Evolutionary conservation across 805 yeast genomes (phyloP), one percentile per base, ranked within the genome.

Genomic region (Candida golubevii): DNA sequence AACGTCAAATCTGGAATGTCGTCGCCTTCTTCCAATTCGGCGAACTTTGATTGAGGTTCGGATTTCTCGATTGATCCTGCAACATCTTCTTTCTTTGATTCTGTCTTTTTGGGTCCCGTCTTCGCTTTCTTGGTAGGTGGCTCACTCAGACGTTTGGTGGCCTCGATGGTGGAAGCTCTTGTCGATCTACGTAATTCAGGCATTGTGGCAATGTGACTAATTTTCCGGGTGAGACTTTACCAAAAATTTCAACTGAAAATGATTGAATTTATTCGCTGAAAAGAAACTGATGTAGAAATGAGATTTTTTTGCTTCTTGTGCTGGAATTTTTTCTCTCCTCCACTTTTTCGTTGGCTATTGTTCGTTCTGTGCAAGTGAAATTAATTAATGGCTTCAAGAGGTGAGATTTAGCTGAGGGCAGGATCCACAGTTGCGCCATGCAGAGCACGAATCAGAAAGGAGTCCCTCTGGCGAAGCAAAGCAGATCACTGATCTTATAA

Each of bases 1-100:
- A 89, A 67, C 1, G 72, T 71, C 36, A 88, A 52, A 46, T 79
- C 82, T 11, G 95, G 95, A 36, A 86, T 73, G 8, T 62, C 63
- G 56, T 80, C 89, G 26, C 90, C 93, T 13, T 79, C 68, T 44
- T 77, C 58, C 31, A 68, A 36, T 47, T 65, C 70, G 12, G 18
- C 33, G 23, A 26, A 10, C 28, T 27, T 42, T 13, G 26, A 15
- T 35, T 40, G 30, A 9, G 33, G 28, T 15, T 28, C 26, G 5
- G 35, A 10, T 33, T 28, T 15, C 14, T 37, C 33, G 13, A 32
- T 39, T 15, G 35, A 38, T 23, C 46, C 35, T 14, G 47, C 26
- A 1, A 45, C 31, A 7, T 44, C 45, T 8, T 38, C 41, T 8
- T 28, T 26, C 26, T 44, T 35, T 35, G 29, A 15, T 12, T 39